Evolutionary conservation across 2,329 filamentous ascomycete species (phyloP).

Genomic region (Talaromyces sp.): DNA sequence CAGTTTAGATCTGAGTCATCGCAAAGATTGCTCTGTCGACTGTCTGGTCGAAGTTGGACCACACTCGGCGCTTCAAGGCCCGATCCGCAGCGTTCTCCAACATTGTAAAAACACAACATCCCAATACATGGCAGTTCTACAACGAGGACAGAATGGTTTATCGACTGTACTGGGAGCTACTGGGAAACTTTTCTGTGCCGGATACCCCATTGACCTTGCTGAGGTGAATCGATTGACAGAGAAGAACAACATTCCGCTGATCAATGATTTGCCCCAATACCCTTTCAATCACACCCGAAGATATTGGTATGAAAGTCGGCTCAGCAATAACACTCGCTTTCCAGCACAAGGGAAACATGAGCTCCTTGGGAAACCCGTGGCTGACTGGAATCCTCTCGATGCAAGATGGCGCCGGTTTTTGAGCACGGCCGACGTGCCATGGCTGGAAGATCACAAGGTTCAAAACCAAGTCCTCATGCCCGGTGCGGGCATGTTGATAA

Average conservation of each 20-base stretch:
- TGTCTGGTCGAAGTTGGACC: background rate
- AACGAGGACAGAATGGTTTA: background rate
- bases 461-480: constrained; percentile 22
- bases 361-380: constrained; percentile 7
- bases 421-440: constrained; percentile 22
- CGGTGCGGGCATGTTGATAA: constrained; percentile 22
- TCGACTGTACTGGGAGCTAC: background rate
- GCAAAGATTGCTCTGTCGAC: background rate
- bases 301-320: constrained; percentile 16
- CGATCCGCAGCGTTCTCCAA: background rate
- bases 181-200: background rate
- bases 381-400: constrained; percentile 17
- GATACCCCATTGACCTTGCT: background rate
- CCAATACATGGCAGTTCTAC: background rate
- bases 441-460: constrained; percentile 25
- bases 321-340: background rate
- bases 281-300: constrained; percentile 14
- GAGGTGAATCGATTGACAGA: background rate
- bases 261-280: constrained; percentile 12
- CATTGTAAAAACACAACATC: background rate
- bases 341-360: constrained; percentile 2
- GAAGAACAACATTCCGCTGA: background rate
- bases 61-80: background rate
- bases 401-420: constrained; percentile 26
- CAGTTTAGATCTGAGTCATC: background rate